Evolutionary conservation across 805 yeast species (phyloP).

Genomic region (Tetrapisispora namnaoensis): DNA sequence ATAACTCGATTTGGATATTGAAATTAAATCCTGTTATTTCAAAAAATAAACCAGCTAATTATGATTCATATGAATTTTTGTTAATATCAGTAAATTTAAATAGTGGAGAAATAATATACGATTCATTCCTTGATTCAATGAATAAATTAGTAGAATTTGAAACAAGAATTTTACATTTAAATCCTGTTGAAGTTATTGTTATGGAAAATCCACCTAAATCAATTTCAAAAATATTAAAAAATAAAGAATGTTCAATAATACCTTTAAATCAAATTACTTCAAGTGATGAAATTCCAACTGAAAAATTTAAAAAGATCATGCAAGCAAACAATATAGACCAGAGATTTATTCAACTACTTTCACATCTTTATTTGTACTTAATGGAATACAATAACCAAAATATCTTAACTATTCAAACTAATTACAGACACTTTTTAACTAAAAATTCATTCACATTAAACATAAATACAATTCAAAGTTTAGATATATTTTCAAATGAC

Average conservation of each 20-base stretch:
- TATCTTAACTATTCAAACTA: slow-evolving; percentile 43
- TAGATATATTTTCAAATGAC: slow-evolving; percentile 67
- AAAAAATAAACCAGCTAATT: slow-evolving; percentile 14
- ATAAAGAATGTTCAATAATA: slow-evolving; percentile 3
- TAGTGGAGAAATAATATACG: slow-evolving; percentile 73
- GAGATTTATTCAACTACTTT: slow-evolving; percentile 9
- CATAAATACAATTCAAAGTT: slow-evolving; percentile 53
- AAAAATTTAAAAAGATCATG: background rate
- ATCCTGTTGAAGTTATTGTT: slow-evolving; percentile 63
- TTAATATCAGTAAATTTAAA: slow-evolving; percentile 49
- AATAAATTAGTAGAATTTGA: slow-evolving; percentile 50
- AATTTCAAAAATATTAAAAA: slow-evolving; percentile 31
- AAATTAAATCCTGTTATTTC: slow-evolving; percentile 5
- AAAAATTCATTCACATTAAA: slow-evolving; percentile 44
- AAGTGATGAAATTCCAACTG: background rate
- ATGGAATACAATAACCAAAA: slow-evolving; percentile 51
- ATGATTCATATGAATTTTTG: slow-evolving; percentile 10
- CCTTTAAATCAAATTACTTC: slow-evolving; percentile 6
- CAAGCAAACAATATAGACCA: background rate
- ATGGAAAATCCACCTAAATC: slow-evolving; percentile 5
- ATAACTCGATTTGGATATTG: slow-evolving; percentile 22
- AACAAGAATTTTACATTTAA: slow-evolving; percentile 61
- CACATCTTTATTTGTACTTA: slow-evolving; percentile 45
- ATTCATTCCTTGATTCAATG: slow-evolving; percentile 52
- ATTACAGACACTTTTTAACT: slow-evolving; percentile 40